Conservation (phyloP, 345 rosid species). For the Ceriops tagal region DNA sequence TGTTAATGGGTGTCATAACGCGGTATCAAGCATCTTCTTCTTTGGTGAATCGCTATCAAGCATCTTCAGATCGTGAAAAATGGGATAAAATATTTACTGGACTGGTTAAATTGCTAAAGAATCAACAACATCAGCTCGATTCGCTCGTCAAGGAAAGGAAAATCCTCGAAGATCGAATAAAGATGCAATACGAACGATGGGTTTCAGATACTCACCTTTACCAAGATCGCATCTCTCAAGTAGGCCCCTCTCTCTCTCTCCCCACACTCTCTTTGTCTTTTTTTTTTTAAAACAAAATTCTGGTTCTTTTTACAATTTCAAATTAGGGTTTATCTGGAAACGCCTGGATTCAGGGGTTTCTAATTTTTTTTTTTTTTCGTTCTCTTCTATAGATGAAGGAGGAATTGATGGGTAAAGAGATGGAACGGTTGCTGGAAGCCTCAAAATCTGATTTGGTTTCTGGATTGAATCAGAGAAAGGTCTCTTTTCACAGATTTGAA, state of each 20-base stretch:
- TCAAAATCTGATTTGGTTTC: conserved; percentile 50
- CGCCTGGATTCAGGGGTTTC: conserved; percentile 4
- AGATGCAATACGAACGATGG: conserved; percentile 42
- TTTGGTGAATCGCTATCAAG: conserved; percentile 16
- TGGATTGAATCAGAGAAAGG: conserved; percentile 56
- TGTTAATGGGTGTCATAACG: too few relatives aligned
- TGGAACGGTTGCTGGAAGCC: conserved; percentile 40
- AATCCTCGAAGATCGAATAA: conserved; percentile 50
- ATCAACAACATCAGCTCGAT: conserved; percentile 64
- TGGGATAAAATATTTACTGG: conserved; percentile 55
- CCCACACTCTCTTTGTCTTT: too few relatives aligned
- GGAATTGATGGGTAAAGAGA: conserved; percentile 39
- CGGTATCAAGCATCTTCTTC: background rate
- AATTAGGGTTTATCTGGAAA: conserved; percentile 33
- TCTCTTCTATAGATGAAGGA: conserved; percentile 39
- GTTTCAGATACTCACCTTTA: conserved; percentile 42
- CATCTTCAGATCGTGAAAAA: conserved; percentile 42
- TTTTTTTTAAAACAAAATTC: background rate
- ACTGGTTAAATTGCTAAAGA: conserved; percentile 45
- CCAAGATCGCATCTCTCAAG: conserved; percentile 53
- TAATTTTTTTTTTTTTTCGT: background rate
- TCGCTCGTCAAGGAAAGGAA: conserved; percentile 56
- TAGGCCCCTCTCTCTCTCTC: background rate
- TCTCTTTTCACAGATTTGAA: conserved; percentile 44
- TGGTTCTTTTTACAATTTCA: conserved; percentile 3